Evolutionary conservation across 2,329 filamentous ascomycete species (phyloP).

Genomic region (Diplodia scrobiculata): DNA sequence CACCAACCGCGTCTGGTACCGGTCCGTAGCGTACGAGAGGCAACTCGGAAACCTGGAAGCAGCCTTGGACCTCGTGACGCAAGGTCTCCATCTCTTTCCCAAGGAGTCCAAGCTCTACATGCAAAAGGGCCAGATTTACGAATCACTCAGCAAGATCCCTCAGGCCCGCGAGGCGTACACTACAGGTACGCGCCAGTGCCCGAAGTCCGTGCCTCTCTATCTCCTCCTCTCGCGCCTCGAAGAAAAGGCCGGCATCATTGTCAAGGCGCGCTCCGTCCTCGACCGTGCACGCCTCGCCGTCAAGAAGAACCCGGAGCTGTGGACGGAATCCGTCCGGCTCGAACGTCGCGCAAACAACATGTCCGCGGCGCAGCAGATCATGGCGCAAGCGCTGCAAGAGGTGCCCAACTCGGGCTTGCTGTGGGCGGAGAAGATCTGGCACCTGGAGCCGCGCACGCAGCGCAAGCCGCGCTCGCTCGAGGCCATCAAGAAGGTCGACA

Average conservation of each 20-base stretch:
- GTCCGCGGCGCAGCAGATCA: conserved; percentile 81
- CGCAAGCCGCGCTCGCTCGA: conserved; percentile 88
- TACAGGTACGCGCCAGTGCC: conserved; percentile 82
- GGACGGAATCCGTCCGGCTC: conserved; percentile 91
- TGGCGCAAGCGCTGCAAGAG: conserved; percentile 91
- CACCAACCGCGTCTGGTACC: conserved; percentile 96
- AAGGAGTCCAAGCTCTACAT: conserved; percentile 89
- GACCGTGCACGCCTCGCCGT: conserved; percentile 87
- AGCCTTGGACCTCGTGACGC: conserved; percentile 82
- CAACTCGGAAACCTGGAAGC: conserved; percentile 77
- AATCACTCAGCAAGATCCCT: conserved; percentile 73
- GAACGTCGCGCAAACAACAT: conserved; percentile 85
- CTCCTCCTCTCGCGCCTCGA: conserved; percentile 85
- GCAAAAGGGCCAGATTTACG: conserved; percentile 98
- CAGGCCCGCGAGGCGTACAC: conserved; percentile 89
- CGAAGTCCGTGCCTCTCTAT: conserved; percentile 84
- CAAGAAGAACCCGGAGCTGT: conserved; percentile 80
- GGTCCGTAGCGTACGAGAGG: conserved; percentile 89
- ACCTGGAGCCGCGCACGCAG: conserved; percentile 87
- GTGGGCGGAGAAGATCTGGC: conserved; percentile 94
- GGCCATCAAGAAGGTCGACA: conserved; percentile 95
- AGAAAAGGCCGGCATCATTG: conserved; percentile 76
- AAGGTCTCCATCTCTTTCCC: conserved; percentile 84
- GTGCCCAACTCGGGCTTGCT: conserved; percentile 83
- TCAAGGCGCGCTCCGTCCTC: conserved; percentile 91